Evolutionary conservation across 352 stramenopile genomes (phyloP).

Genomic region (Elongisporangium prolatum): DNA sequence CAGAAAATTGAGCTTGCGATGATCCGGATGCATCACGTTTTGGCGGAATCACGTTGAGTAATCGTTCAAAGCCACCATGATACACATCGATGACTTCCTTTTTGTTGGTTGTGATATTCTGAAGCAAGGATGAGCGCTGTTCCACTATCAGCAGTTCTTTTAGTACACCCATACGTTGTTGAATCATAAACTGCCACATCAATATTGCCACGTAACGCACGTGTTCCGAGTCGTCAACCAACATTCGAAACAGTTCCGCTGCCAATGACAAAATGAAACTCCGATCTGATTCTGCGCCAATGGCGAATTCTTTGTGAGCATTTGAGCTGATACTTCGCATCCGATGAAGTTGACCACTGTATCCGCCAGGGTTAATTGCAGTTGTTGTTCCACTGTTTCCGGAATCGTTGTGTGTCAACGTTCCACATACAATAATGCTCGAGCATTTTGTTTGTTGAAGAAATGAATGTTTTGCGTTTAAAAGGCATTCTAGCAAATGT

Average conservation of each 20-base stretch:
- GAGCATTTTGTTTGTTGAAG: constrained; percentile 66
- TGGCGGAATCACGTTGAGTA: constrained; percentile 37
- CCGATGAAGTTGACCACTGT: constrained; percentile 32
- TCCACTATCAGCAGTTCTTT: constrained; percentile 79
- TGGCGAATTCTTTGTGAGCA: constrained; percentile 57
- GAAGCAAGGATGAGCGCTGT: constrained; percentile 50
- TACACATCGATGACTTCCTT: constrained; percentile 75
- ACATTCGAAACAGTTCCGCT: constrained; percentile 52
- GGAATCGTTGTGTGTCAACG: constrained; percentile 4
- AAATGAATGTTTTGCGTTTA: constrained; percentile 45
- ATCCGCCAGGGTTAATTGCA: not conserved
- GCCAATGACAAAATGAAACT: constrained; percentile 65
- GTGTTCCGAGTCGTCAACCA: constrained; percentile 49
- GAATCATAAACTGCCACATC: constrained; percentile 70
- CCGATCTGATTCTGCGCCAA: constrained; percentile 65
- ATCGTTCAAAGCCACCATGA: constrained; percentile 63
- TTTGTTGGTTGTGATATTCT: constrained; percentile 68
- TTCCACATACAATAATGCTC: constrained; percentile 45
- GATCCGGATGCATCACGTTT: not conserved
- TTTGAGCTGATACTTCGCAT: constrained; percentile 45
- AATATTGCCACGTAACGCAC: constrained; percentile 43
- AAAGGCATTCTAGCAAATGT: constrained; percentile 35
- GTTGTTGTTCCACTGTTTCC: constrained; percentile 2
- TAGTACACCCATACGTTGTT: constrained; percentile 61
- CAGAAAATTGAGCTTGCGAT: not conserved